phyloP scores from a whole-genome alignment of 2,329 filamentous ascomycete species.

The Talaromyces sp. region DNA sequence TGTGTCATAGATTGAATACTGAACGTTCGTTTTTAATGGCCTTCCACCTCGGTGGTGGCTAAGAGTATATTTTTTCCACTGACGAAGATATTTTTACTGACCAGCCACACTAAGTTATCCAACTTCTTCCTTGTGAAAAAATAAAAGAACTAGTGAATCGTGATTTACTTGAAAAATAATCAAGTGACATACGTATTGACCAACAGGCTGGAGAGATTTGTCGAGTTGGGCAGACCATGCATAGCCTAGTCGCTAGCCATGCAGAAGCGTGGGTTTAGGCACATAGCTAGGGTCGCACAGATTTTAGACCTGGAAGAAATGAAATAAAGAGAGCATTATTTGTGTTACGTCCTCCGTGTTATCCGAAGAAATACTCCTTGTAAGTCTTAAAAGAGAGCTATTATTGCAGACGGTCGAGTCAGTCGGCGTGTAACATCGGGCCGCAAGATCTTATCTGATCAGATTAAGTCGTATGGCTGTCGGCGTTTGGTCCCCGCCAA shows the following conservation, averaged over 20 bases:
- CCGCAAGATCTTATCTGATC: constrained; percentile 18
- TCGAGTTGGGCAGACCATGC: background rate
- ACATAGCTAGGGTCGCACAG: background rate
- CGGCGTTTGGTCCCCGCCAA: background rate
- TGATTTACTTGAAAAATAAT: background rate
- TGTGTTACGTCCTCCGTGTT: background rate
- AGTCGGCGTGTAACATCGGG: background rate
- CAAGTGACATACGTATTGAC: background rate
- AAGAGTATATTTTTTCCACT: too few relatives aligned
- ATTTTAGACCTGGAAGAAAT: background rate
- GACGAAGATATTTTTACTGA: too few relatives aligned
- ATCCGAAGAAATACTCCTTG: background rate
- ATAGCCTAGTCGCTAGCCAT: background rate
- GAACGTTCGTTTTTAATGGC: too few relatives aligned
- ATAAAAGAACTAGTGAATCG: background rate
- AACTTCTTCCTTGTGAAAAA: background rate
- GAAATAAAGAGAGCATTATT: background rate
- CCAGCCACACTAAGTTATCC: too few relatives aligned
- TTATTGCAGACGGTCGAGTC: constrained; percentile 2
- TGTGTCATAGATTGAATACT: background rate
- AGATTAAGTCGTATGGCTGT: background rate
- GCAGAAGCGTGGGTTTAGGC: background rate
- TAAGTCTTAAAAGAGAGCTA: background rate
- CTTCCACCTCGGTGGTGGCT: too few relatives aligned
- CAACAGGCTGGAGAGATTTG: background rate